Evolutionary conservation across 139 green algal genomes (phyloP).

Genomic region (Chlamydomonas sp.): DNA sequence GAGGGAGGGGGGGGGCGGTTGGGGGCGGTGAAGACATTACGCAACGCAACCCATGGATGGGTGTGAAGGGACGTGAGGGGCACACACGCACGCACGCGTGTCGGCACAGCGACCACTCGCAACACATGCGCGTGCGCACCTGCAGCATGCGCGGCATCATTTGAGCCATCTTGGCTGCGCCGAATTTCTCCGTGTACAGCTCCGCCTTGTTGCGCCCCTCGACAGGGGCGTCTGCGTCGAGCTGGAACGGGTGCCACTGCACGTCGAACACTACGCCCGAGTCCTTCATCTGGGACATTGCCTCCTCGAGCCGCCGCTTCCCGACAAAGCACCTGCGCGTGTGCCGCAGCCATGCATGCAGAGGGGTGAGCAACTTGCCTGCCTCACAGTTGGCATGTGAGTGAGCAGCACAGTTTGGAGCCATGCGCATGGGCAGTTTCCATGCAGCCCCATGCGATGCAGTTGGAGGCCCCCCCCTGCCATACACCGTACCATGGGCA

Average conservation of each 20-base stretch:
- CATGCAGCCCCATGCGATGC: no score
- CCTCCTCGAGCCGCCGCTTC: conserved; percentile 50
- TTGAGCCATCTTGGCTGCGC: conserved; percentile 20
- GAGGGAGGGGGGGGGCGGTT: neutral
- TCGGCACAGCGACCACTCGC: neutral
- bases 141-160: conserved; percentile 45
- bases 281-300: conserved; percentile 27
- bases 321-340: conserved; percentile 65
- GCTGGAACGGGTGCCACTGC: conserved; percentile 46
- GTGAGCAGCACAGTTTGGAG: no score
- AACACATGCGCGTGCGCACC: neutral
- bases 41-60: neutral
- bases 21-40: neutral
- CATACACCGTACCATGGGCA: no score
- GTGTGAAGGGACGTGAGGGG: no score
- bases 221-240: conserved; percentile 39
- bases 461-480: no score
- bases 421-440: no score
- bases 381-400: no score
- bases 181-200: conserved; percentile 61
- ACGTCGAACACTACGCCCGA: conserved; percentile 10
- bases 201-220: conserved; percentile 49
- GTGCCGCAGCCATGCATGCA: no score
- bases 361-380: no score
- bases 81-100: neutral